Conservation (phyloP, 768 basidiomycete genomes). For the Pleurotus citrinopileatus region DNA sequence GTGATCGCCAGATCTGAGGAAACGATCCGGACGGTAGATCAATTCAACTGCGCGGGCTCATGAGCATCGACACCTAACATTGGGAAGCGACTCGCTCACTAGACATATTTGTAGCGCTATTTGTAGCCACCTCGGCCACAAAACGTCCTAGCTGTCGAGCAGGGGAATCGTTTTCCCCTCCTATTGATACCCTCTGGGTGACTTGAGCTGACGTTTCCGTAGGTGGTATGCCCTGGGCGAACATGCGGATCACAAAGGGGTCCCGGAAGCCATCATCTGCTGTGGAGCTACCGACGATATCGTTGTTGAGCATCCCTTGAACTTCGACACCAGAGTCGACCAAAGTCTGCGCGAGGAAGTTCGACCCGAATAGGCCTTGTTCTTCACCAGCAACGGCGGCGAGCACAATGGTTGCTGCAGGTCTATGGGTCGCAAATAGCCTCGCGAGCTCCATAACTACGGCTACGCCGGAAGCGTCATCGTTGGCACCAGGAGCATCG, state of each 20-base stretch:
- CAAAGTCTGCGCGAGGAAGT: slow-evolving; percentile 43
- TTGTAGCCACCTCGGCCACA: slow-evolving; percentile 48
- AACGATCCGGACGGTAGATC: slow-evolving; percentile 51
- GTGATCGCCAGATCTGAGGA: slow-evolving; percentile 55
- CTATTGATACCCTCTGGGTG: slow-evolving; percentile 33
- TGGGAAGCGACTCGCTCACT: slow-evolving; percentile 29
- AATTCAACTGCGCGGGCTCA: slow-evolving; percentile 35
- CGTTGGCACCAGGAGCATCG: slow-evolving; percentile 52
- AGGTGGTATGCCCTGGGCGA: slow-evolving; percentile 46
- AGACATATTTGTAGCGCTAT: slow-evolving; percentile 45
- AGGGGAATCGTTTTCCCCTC: slow-evolving; percentile 54
- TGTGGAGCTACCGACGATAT: slow-evolving; percentile 52
- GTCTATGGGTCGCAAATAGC: slow-evolving; percentile 44
- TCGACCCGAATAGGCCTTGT: slow-evolving; percentile 47
- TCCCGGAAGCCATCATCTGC: slow-evolving; percentile 45
- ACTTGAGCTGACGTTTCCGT: slow-evolving; percentile 37
- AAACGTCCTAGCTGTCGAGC: slow-evolving; percentile 51
- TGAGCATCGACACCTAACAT: neutral
- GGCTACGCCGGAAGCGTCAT: slow-evolving; percentile 54
- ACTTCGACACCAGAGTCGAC: slow-evolving; percentile 42
- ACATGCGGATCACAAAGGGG: slow-evolving; percentile 49
- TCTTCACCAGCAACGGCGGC: slow-evolving; percentile 51
- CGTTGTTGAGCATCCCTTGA: slow-evolving; percentile 57
- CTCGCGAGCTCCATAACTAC: slow-evolving; percentile 53
- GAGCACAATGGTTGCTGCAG: slow-evolving; percentile 51